phyloP scores from a whole-genome alignment of 148 eudicot species.

The Arctostaphylos glauca region DNA sequence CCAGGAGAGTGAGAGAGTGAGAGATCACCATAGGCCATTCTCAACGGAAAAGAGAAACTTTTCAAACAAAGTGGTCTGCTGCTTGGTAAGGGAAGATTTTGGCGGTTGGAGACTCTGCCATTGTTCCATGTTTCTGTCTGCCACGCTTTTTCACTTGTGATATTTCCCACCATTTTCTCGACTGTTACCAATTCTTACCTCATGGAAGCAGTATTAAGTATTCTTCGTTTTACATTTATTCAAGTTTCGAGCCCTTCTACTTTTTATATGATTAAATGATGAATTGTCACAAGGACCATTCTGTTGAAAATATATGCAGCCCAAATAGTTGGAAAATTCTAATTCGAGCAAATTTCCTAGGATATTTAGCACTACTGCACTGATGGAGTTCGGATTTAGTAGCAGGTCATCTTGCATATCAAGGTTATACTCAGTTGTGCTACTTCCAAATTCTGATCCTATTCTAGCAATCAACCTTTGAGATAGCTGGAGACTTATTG shows the following conservation, averaged over 20 bases:
- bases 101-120: background rate
- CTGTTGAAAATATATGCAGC: background rate
- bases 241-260: background rate
- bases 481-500: background rate
- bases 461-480: background rate
- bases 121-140: background rate
- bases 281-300: background rate
- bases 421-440: background rate
- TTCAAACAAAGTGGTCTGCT: background rate
- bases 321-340: background rate
- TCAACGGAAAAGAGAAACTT: background rate
- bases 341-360: background rate
- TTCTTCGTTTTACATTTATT: background rate
- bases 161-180: background rate
- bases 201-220: background rate
- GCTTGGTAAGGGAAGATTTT: background rate
- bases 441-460: background rate
- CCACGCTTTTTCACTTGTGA: background rate
- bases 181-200: background rate
- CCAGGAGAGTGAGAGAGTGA: background rate
- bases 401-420: background rate
- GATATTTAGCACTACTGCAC: background rate
- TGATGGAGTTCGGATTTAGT: background rate
- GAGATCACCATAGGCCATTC: background rate
- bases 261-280: background rate